Conservation (phyloP, 2,329 filamentous ascomycete genomes). For the Beauveria sp. region DNA sequence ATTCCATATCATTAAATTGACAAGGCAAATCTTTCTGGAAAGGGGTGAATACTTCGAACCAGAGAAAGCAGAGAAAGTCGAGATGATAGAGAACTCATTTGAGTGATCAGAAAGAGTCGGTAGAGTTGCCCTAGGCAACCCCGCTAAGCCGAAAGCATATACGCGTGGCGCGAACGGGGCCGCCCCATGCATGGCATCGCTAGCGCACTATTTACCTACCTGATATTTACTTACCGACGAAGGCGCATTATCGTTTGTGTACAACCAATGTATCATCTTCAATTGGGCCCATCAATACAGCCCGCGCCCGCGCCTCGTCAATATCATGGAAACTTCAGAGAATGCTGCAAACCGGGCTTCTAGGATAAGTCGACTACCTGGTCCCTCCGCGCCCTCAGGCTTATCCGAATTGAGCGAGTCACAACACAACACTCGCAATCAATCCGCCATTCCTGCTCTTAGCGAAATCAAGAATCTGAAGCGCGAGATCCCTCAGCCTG, state of each 20-base stretch:
- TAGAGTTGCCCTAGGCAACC: slow-evolving; percentile 7
- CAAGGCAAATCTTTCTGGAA: too few species aligned
- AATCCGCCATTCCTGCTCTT: slow-evolving; percentile 33
- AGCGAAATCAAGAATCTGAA: slow-evolving; percentile 39
- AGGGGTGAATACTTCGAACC: too few species aligned
- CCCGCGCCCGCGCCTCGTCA: background rate
- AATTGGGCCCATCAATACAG: background rate
- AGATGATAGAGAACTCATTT: too few species aligned
- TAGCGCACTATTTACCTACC: background rate
- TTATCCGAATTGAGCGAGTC: slow-evolving; percentile 52
- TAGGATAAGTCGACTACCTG: slow-evolving; percentile 11
- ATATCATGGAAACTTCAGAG: slow-evolving; percentile 9
- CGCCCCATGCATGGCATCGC: background rate
- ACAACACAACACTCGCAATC: slow-evolving; percentile 49
- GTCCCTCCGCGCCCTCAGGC: slow-evolving; percentile 16
- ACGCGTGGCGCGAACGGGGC: background rate
- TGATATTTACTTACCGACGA: too few species aligned
- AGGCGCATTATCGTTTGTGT: background rate
- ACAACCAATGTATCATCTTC: background rate
- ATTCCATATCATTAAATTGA: too few species aligned
- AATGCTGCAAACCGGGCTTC: slow-evolving; percentile 6
- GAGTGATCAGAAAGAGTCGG: too few species aligned
- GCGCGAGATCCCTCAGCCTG: slow-evolving; percentile 41
- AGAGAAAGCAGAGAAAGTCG: too few species aligned
- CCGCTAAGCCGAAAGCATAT: slow-evolving; percentile 7